Evolutionary conservation across 2,329 filamentous ascomycete genomes (phyloP), one percentile per base, ranked within the genome.

Genomic region (Colletotrichum filicis): DNA sequence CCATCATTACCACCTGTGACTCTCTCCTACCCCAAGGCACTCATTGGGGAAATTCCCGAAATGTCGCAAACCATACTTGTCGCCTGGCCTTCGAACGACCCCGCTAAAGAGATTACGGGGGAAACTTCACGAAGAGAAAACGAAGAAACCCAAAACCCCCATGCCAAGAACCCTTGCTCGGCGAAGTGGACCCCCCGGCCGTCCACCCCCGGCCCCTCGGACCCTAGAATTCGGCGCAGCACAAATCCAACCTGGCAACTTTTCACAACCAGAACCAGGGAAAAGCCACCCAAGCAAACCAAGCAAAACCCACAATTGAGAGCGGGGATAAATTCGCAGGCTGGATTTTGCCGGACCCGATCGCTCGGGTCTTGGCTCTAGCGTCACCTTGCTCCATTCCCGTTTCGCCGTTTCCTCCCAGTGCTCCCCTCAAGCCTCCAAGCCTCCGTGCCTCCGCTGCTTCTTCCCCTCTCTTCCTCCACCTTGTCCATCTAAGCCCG

Each of bases 351-450:
- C 32, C 46, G 14, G 61, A 26, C 61, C 61, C 49, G 61, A 64
- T 55, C 49, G n/a, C 61, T 64, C 61, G 61, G 61, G 28, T 64
- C 61, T 64, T 64, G 61, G 61, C 61, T 35, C 42, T 64, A 64
- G 61, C 61, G 61, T 37, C 28, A 32, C 32, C 32, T 35, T n/a
- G n/a, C 52, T 26, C 52, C 52, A 49, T n/a, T 49, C 42, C 37
- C 37, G 42, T 4, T 42, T 42, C 8, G 37, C 37, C 37, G 16
- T 42, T 53, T 12, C 46, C 12, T 4, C 16, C 7, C 26, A 26
- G 26, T 0, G 26, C 53, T 24, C 6, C 53, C 53, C 6, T 28
- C 22, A 28, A 19, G 1, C 26, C 12, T 12, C 42, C 19, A n/a
- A 22, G n/a, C 32, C 11, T 35, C 32, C 32, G 11, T 5, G 32